Evolutionary conservation across 352 stramenopile species (phyloP), one percentile per base, ranked within the genome.

Genomic region (Pythium aphanidermatum): DNA sequence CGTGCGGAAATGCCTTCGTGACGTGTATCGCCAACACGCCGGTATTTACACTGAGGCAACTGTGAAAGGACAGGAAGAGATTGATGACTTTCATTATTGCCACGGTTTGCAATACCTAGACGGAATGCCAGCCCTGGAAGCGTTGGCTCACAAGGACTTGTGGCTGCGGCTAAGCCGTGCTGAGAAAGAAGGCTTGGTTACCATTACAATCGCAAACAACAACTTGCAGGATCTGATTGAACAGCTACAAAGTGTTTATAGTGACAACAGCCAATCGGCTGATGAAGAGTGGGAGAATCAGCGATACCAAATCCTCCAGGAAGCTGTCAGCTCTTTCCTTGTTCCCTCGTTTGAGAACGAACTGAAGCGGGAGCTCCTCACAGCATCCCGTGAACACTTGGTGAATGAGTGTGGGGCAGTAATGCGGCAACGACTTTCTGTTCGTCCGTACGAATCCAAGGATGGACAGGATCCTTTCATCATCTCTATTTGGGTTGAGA

Each of bases 281-380:
- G 74, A 92, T 37, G 82, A 94, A 52, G 80, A 92, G 34, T 95
- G 83, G 83, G 76, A 92, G 36, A 87, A 63, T 16, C 83, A 95
- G 32, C 80, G 83, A 20, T 79, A 89, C 35, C 65, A 87, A 46
- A 71, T 92, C 49, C 68, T 95, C 19, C 74, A 90, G 41, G 83
- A 95, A 66, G 80, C 83, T 8, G 76, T 92, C 16, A 89, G 81
- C 24, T 60, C 54, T n/a, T 86, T 90, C 20, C 83, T 95, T 70
- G 68, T 95, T 31, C 62, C 73, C 26, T 92, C 75, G 7, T 91
- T 95, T 48, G 78, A 92, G 54, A 91, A 87, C 44, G 83, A 95
- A 48, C 61, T 95, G 12, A 80, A 86, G 35, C 74, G 79, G 19
- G 83, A 95, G 57, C 54, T 92, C 25, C 64, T 85, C 0, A 64